Evolutionary conservation across 2,329 filamentous ascomycete genomes (phyloP), one percentile per base, ranked within the genome.

Genomic region (Fusarium anguioides): DNA sequence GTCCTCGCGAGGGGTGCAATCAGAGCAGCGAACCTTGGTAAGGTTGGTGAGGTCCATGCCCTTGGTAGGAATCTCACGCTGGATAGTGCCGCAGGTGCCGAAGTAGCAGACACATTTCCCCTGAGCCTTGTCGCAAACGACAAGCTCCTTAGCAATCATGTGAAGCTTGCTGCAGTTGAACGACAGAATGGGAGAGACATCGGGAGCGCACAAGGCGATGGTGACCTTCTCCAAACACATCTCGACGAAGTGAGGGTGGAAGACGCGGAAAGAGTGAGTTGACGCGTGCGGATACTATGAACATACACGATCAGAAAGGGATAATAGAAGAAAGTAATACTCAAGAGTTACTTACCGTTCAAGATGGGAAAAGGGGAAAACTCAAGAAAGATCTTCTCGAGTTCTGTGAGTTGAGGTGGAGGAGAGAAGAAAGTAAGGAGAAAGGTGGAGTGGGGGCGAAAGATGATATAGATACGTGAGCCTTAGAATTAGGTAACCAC

Each of bases 151-250:
- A 1, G 70, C 72, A 3, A 75, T 33, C 17, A 75, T 53, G 24
- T 75, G 74, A 0, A 75, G 62, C 11, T 69, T 66, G 3, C 63
- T 70, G 14, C 74, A 75, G 14, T 57, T 66, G 26, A 66, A 73
- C 0, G 58, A 49, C 1, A 69, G 46, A n/a, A n/a, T n/a, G 0
- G 24, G 14, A 0, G 66, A 63, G 0, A 56, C 12, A 3, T 42
- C 44, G 3, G 71, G 70, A 0, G 70, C 70, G 45, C 74, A 75
- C 12, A 68, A 47, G 0, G 74, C 74, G 18, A 74, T 55, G 39
- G 64, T 51, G 20, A 74, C 48, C 0, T 12, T 33, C 12, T 75
- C 73, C 0, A 49, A 10, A 36, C 74, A 75, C 74, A 75, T 75
- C 1, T 36, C 53, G 54, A 18, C 3, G 54, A 23, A n/a, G 15